These are phyloP conservation scores for Davidsoniella eucalypti DNA, from an alignment of 2,329 filamentous ascomycete species.

Conservation along the genomic window DNA sequence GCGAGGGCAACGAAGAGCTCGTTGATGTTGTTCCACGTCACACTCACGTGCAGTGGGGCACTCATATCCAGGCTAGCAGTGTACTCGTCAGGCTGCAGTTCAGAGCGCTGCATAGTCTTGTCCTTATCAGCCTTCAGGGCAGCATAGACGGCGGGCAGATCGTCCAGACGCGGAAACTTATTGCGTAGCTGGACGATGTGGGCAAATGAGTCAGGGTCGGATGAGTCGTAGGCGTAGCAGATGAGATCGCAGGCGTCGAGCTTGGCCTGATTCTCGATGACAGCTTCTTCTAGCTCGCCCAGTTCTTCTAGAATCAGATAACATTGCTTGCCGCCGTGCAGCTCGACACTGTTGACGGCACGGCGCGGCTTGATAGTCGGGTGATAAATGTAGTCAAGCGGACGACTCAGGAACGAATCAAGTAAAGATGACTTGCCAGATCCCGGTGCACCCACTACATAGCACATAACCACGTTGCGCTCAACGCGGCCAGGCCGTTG, in stretches of 20 bases:
- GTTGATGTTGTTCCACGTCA: constrained; percentile 83
- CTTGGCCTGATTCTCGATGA: constrained; percentile 80
- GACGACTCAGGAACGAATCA: constrained; percentile 78
- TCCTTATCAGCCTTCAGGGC: constrained; percentile 91
- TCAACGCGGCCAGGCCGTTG: constrained; percentile 72
- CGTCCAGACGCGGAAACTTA: constrained; percentile 67
- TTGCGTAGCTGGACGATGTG: constrained; percentile 72
- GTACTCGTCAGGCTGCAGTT: constrained; percentile 84
- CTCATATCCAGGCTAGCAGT: constrained; percentile 74
- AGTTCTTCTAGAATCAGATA: constrained; percentile 93
- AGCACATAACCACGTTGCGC: constrained; percentile 86
- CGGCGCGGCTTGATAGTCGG: constrained; percentile 90
- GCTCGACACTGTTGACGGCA: constrained; percentile 89
- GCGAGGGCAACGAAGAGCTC: constrained; percentile 87
- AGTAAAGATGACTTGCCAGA: constrained; percentile 86
- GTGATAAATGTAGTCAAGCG: constrained; percentile 68
- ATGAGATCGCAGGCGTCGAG: constrained; percentile 86
- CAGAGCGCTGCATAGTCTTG: constrained; percentile 87
- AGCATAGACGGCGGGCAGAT: constrained; percentile 81
- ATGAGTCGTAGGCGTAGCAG: constrained; percentile 93
- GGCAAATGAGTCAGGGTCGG: constrained; percentile 86
- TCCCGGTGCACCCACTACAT: constrained; percentile 69
- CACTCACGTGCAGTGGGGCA: constrained; percentile 82
- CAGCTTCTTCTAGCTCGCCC: constrained; percentile 85
- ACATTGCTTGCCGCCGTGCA: constrained; percentile 90